Base-by-base conservation (phyloP, 2,329 filamentous ascomycete species). In the Epichloe gansuensis region DNA sequence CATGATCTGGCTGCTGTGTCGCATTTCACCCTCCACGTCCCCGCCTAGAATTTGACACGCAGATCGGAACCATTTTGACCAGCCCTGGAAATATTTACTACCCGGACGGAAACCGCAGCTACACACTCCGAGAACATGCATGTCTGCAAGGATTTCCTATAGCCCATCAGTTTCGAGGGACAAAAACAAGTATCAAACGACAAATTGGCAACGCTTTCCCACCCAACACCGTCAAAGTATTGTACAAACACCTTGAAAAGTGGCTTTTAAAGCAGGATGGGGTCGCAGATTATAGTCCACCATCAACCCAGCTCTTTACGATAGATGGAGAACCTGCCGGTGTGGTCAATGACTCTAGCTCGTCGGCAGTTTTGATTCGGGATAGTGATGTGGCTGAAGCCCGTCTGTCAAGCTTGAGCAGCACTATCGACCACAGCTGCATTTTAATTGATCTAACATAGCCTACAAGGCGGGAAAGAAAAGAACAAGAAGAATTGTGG, bases 201-300 rank as follows among this genome's bases (percentile, higher is more conserved):
- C 86, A 90, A 63, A 86, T 91, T 56, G 88, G 88, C 0, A 91
- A 93, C 60, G 88, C 87, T 0, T 88, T 91, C 15, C 85, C 88
- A 0, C 80, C 86, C 0, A 69, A 69, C 31, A 75, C 77, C 0
- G 80, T 80, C 3, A 66, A 67, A 28, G 65, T 73, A 0, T 60
- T 81, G 0, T 80, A 75, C 55, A 61, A 63, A n/a, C 74, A 78
- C 48, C 59, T 81, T 8, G 64, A 72, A 17, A 56, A 63, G 7
- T 77, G 72, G 67, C 61, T 81, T 1, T 62, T 77, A 13, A 56
- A 62, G 1, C 61, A 70, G 21, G 77, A 81, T 51, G 62, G 67
- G 0, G 60, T 73, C 17, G 45, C 37, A 15, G 57, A 25, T 7
- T 58, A 56, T n/a, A 52, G 56, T 17, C 57, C 54, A 5, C 1